phyloP scores from a whole-genome alignment of 2,329 filamentous ascomycete species.

The Xylaria sp. region DNA sequence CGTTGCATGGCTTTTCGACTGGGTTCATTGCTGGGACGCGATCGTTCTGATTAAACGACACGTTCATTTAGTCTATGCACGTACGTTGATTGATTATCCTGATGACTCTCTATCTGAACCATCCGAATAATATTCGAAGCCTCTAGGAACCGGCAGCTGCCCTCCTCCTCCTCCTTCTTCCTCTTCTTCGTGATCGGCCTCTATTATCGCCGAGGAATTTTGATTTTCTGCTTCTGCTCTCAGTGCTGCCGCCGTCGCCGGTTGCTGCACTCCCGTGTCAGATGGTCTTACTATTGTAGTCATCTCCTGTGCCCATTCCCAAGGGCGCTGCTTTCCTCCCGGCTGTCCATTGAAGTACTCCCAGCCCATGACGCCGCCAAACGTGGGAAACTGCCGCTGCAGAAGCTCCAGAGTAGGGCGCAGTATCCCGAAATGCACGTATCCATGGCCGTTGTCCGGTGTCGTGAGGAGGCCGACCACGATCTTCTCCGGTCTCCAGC shows the following conservation, averaged over 20 bases:
- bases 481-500: slow-evolving; percentile 74
- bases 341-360: slow-evolving; percentile 82
- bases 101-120: slow-evolving; percentile 42
- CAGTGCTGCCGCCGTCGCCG: neutral
- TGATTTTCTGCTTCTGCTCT: neutral
- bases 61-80: neutral
- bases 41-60: too few species aligned
- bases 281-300: slow-evolving; percentile 52
- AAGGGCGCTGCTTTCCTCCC: slow-evolving; percentile 67
- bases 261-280: neutral
- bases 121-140: slow-evolving; percentile 47
- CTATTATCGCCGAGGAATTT: neutral
- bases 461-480: slow-evolving; percentile 82
- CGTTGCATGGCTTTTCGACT: too few species aligned
- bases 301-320: slow-evolving; percentile 79
- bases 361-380: slow-evolving; percentile 87
- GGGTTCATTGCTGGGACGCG: too few species aligned
- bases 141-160: slow-evolving; percentile 34
- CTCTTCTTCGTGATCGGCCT: slow-evolving; percentile 43
- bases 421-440: slow-evolving; percentile 68
- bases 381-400: slow-evolving; percentile 67
- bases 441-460: slow-evolving; percentile 74
- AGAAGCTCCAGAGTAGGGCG: slow-evolving; percentile 66
- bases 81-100: neutral
- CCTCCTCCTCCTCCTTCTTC: slow-evolving; percentile 25